These are phyloP conservation scores for Haplographium delicatum DNA, from an alignment of 495 filamentous ascomycete species.

Conservation along the genomic window DNA sequence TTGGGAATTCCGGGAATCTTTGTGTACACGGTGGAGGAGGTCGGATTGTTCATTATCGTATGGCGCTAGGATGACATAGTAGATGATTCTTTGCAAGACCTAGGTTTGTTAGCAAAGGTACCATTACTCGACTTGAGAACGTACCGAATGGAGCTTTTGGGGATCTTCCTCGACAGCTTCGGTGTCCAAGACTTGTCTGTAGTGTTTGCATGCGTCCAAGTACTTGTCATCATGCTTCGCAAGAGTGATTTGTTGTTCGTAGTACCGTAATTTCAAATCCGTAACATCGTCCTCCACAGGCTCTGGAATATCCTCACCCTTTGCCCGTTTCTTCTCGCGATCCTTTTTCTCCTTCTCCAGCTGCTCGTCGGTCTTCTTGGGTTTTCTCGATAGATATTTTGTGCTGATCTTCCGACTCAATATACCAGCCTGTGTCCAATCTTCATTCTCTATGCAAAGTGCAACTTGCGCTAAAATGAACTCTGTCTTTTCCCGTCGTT, in stretches of 20 bases:
- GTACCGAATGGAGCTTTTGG: conserved; percentile 74
- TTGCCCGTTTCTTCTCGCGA: conserved; percentile 68
- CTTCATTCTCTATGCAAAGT: conserved; percentile 89
- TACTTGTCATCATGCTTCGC: conserved; percentile 97
- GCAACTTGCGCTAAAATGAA: conserved; percentile 95
- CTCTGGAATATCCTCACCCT: conserved; percentile 72
- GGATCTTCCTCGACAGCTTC: conserved; percentile 89
- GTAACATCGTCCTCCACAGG: conserved; percentile 86
- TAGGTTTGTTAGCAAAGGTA: conserved; percentile 33
- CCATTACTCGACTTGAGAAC: neutral
- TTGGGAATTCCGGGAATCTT: conserved; percentile 59
- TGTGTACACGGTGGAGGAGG: conserved; percentile 85
- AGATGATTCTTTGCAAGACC: conserved; percentile 90
- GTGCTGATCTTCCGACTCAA: conserved; percentile 96
- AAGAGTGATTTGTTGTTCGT: conserved; percentile 90
- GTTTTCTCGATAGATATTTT: conserved; percentile 79
- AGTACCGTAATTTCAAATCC: conserved; percentile 92
- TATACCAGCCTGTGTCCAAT: conserved; percentile 94
- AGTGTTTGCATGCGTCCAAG: conserved; percentile 94
- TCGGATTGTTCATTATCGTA: conserved; percentile 99
- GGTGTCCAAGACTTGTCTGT: conserved; percentile 90
- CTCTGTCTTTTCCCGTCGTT: conserved; percentile 92
- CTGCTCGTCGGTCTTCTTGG: conserved; percentile 81
- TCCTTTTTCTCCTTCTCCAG: conserved; percentile 85
- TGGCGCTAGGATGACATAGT: conserved; percentile 92